Evolutionary conservation across 208 protist species (phyloP), one percentile per base, ranked within the genome.

Genomic region (Phytomonas francai): DNA sequence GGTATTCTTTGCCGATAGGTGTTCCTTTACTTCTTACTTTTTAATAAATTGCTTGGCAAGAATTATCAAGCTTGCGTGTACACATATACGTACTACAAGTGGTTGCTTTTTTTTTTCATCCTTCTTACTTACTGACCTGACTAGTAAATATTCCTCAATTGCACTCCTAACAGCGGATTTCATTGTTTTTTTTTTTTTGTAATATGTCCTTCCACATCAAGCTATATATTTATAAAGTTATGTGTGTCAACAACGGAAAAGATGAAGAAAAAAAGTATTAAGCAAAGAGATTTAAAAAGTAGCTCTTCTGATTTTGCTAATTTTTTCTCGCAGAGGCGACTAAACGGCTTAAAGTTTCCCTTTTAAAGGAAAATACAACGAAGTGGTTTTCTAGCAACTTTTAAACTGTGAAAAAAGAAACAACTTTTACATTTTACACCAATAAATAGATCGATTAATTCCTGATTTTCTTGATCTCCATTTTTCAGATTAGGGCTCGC

Each of bases 31-130:
- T 60, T 9, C 9, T 30, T 9, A 60, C 28, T 60, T 34, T 34
- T 63, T 63, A 70, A 29, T 14, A 39, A 54, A 6, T 29, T 1
- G 64, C 63, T 28, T 42, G 63, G n/a, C 64, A 70, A 42, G 57
- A 65, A 64, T n/a, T 70, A 64, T 45, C 4, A 32, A 45, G 27
- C 61, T n/a, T 68, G 16, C 16, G 16, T 54, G 25, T 31, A 25
- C 19, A 45, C 30, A 54, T 42, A 27, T 42, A 31, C 11, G 9
- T 28, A 42, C 65, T 49, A 28, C 7, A 34, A 39, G 42, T 34
- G 28, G 3, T 19, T 68, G n/a, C 16, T 51, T 73, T 60, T 22
- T 22, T 36, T 36, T 36, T 36, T 36, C 33, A 36, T 36, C 8
- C 39, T 49, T 49, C 39, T 19, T 49, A 49, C 9, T 49, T 49